A percentile compares a stretch with the other conserved stretches of the same genome.
phyloP scores from a whole-genome alignment of 192 early-diverging fungal species.

The Thamnidium elegans region DNA sequence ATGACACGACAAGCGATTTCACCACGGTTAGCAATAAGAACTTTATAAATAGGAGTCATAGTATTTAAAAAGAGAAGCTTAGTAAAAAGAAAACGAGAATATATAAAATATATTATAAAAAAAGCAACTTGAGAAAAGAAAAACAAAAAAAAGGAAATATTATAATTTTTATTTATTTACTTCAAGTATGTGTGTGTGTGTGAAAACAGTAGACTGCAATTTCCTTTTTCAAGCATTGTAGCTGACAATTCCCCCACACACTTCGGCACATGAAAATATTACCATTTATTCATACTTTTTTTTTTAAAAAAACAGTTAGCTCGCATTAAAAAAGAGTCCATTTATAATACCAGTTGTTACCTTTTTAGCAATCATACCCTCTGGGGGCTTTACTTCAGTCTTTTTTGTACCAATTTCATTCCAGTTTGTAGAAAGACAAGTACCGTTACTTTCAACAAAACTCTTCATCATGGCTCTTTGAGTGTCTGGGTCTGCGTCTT shows the following conservation, averaged over 20 bases:
- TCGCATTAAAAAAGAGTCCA: too few species aligned
- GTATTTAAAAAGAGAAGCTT: not conserved
- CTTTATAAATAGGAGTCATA: slow-evolving; percentile 39
- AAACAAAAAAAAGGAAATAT: not conserved
- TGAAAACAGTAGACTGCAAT: slow-evolving; percentile 1
- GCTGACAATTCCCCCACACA: slow-evolving; percentile 1
- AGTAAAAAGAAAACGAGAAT: not conserved
- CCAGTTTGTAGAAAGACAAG: slow-evolving; percentile 95
- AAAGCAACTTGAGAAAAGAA: not conserved
- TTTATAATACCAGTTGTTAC: slow-evolving; percentile 7
- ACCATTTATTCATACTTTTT: not conserved
- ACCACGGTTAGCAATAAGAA: slow-evolving; percentile 73
- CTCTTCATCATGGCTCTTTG: slow-evolving; percentile 97
- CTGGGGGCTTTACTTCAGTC: slow-evolving; percentile 89
- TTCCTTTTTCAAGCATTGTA: slow-evolving; percentile 15
- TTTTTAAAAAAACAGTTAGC: too few species aligned
- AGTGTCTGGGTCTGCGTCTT: slow-evolving; percentile 84
- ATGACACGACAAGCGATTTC: slow-evolving; percentile 78
- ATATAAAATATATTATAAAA: not conserved
- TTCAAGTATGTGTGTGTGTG: slow-evolving; percentile 1
- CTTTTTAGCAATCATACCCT: slow-evolving; percentile 88
- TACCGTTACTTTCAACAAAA: slow-evolving; percentile 94
- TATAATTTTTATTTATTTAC: slow-evolving; percentile 9
- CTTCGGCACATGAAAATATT: slow-evolving; percentile 9
- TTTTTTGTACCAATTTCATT: slow-evolving; percentile 78